Percentiles rank a stretch among this genome's conserved stretches.
phyloP scores from a whole-genome alignment of 1,139 yeast genomes.

The Lodderomyces beijingensis region DNA sequence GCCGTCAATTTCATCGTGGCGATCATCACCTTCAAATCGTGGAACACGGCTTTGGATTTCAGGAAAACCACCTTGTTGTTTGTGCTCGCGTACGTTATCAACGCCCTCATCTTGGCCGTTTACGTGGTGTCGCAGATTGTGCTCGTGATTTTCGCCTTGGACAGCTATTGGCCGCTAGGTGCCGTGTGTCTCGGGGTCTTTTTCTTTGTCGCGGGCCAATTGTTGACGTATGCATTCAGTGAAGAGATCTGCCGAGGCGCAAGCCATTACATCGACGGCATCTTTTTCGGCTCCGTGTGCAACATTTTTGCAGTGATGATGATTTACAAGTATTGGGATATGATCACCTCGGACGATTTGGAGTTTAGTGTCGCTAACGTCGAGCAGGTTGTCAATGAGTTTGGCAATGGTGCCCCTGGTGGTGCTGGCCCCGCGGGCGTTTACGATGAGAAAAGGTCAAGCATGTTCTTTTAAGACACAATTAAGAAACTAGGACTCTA shows the following conservation, averaged over 20 bases:
- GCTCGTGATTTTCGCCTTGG: slow-evolving; percentile 63
- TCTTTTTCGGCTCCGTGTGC: slow-evolving; percentile 78
- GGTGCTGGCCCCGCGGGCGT: slow-evolving; percentile 10
- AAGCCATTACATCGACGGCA: slow-evolving; percentile 85
- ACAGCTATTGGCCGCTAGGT: slow-evolving; percentile 85
- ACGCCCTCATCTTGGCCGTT: slow-evolving; percentile 58
- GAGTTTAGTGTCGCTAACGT: slow-evolving; percentile 72
- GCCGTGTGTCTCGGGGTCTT: slow-evolving; percentile 65
- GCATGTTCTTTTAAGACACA: slow-evolving; percentile 26
- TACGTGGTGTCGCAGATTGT: slow-evolving; percentile 71
- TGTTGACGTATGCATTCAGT: slow-evolving; percentile 67
- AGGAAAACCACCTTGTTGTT: slow-evolving; percentile 61
- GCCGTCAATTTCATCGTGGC: slow-evolving; percentile 63
- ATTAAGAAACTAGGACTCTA: no score
- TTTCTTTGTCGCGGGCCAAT: slow-evolving; percentile 80
- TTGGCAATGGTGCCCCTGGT: slow-evolving; percentile 6
- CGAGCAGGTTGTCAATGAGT: slow-evolving; percentile 28
- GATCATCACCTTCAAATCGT: slow-evolving; percentile 66
- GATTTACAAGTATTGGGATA: slow-evolving; percentile 95
- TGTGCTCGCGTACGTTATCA: slow-evolving; percentile 63
- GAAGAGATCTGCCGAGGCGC: slow-evolving; percentile 61
- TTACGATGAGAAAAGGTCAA: slow-evolving; percentile 31
- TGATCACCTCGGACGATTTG: slow-evolving; percentile 91
- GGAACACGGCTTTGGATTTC: slow-evolving; percentile 45
- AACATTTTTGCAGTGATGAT: slow-evolving; percentile 84